A percentile compares a stretch with the other conserved stretches of the same genome.
phyloP scores from a whole-genome alignment of 78 protist species.

The slime mould (Dictyostelium discoideum) region dicty_2.7 NC_007090.3:1037001-1037500 shows the following conservation, averaged over 20 bases:
- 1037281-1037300: not conserved
- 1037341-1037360: slow-evolving; percentile 1
- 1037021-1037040: not conserved
- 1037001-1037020: not conserved
- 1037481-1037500: not conserved
- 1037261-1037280: not conserved
- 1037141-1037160: not conserved
- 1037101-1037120: not conserved
- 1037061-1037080: not conserved
- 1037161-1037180: not conserved
- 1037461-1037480: slow-evolving; percentile 7
- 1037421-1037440: not conserved
- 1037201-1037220: not conserved
- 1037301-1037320: not conserved
- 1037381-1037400: not conserved
- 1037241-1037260: not conserved
- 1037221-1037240: not conserved
- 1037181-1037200: not conserved
- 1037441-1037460: not conserved
- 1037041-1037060: not conserved
- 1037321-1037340: not conserved
- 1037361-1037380: slow-evolving; percentile 1
- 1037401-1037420: not conserved
- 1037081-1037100: not conserved
- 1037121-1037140: slow-evolving; percentile 19